Evolutionary conservation across 768 basidiomycete species (phyloP), one percentile per base, ranked within the genome.

Genomic region (Podaxis rugospora): DNA sequence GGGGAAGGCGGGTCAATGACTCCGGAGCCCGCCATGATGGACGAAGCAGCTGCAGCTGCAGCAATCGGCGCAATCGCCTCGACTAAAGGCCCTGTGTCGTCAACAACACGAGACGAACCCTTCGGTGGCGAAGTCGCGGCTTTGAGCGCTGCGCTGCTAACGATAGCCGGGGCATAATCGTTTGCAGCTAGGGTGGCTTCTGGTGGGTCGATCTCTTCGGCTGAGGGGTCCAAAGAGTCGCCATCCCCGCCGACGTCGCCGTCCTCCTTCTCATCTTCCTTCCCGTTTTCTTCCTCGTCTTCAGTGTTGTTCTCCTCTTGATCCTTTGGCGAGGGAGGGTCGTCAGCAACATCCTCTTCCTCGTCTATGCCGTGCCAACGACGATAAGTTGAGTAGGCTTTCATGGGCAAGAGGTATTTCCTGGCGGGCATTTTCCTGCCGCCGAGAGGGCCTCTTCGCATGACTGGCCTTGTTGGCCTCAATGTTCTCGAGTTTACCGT

Each of bases 11-110:
- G 72, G 10, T 72, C 72, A 14, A 78, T 63, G 51, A 78, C 69
- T 10, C 71, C 65, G 0, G 79, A 74, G 21, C 77, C 78, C 5
- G 80, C 77, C 78, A 81, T 81, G 39, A 80, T 81, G 11, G 81
- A 80, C n/a, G 78, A 76, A 3, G 77, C 74, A 5, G 79, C 76
- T 0, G 75, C 78, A 4, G 76, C 74, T 0, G 75, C 72, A 39
- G 71, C 67, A 37, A 73, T 67, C 44, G 71, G 71, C 0, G 66
- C 72, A 6, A 71, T 67, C 57, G 68, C 66, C 61, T 69, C 62
- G 9, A 67, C 53, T 40, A 67, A 59, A 49, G 73, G 68, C 40
- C 68, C 66, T 14, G 71, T 73, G 9, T 69, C 65, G 57, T 79
- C 77, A 47, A 73, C 65, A 37, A 74, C 73, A 39, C 68, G 68